Evolutionary conservation across 2,329 filamentous ascomycete species (phyloP).

Genomic region (Scedosporium boydii): DNA sequence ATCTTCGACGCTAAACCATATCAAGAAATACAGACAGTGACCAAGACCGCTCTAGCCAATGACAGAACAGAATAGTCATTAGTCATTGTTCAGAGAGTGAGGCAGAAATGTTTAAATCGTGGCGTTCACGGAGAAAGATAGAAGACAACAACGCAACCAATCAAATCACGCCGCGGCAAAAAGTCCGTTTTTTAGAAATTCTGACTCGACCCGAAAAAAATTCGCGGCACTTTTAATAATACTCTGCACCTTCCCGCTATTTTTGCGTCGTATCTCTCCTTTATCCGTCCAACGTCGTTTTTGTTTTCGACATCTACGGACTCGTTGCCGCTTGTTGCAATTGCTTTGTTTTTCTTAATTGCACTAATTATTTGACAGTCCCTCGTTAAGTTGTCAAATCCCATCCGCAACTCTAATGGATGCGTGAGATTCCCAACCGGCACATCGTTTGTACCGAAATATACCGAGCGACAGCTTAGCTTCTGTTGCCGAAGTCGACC

Average conservation of each 20-base stretch:
- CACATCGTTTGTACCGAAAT: background rate
- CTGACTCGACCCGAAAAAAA: constrained; percentile 1
- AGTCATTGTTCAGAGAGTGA: background rate
- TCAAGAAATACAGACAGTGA: background rate
- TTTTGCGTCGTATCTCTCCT: background rate
- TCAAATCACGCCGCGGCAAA: background rate
- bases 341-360: background rate
- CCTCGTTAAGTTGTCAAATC: background rate
- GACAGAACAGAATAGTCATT: background rate
- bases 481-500: background rate
- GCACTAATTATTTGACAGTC: background rate
- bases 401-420: background rate
- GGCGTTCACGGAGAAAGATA: background rate
- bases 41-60: background rate
- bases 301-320: too few species aligned
- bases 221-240: background rate
- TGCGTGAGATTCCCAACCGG: background rate
- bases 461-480: background rate
- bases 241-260: background rate
- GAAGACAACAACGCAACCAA: background rate
- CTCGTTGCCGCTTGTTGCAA: too few species aligned
- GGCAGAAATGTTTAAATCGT: background rate
- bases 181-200: background rate
- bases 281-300: background rate
- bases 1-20: background rate